Conservation (phyloP, 805 yeast genomes). For the Suhomyces vadensis region DNA sequence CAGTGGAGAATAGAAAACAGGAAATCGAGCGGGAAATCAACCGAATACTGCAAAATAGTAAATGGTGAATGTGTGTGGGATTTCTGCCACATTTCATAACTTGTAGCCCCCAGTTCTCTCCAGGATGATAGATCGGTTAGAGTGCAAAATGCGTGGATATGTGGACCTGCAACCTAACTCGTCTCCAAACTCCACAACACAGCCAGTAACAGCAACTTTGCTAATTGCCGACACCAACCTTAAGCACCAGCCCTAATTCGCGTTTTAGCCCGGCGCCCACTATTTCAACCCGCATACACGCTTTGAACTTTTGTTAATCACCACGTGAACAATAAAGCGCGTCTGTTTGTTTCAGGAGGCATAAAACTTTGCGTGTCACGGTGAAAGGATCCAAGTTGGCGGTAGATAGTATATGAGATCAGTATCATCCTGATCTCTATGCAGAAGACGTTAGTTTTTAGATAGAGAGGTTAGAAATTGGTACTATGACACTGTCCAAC, state of each 20-base stretch:
- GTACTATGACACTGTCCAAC: slow-evolving; percentile 6
- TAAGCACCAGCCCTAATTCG: background rate
- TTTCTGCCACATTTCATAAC: too few relatives aligned
- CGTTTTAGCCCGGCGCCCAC: background rate
- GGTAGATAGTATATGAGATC: slow-evolving; percentile 1
- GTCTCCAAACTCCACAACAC: too few relatives aligned
- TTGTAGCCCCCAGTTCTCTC: too few relatives aligned
- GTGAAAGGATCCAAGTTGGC: background rate
- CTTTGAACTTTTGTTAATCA: background rate
- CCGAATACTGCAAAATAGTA: too few relatives aligned
- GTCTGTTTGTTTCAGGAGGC: slow-evolving; percentile 9
- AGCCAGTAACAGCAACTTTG: too few relatives aligned
- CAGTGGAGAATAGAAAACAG: too few relatives aligned
- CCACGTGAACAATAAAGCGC: slow-evolving; percentile 7
- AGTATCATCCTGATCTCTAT: slow-evolving; percentile 1
- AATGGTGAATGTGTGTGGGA: too few relatives aligned
- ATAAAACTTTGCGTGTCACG: slow-evolving; percentile 6
- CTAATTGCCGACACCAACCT: too few relatives aligned
- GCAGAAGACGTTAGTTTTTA: background rate
- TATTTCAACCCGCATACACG: background rate
- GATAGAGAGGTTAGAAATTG: background rate
- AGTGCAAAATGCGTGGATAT: too few relatives aligned
- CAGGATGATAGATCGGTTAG: too few relatives aligned
- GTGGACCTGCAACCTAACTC: too few relatives aligned
- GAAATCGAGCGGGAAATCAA: too few relatives aligned